These are phyloP conservation scores for Chrysosporium keratinophilum DNA, from an alignment of 2,329 filamentous ascomycete genomes.

Conservation along the genomic window DNA sequence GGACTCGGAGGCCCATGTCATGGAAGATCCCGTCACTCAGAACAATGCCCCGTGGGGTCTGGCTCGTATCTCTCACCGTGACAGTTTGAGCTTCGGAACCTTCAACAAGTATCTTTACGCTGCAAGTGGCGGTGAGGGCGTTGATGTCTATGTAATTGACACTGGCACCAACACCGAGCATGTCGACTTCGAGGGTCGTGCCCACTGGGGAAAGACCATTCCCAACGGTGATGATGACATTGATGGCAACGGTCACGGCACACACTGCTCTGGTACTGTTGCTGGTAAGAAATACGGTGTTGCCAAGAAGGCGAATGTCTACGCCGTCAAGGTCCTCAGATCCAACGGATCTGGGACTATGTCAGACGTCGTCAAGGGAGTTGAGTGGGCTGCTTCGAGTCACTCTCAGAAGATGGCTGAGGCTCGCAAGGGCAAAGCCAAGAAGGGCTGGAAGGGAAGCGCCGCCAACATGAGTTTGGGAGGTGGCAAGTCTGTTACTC, in stretches of 20 bases:
- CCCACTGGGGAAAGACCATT: constrained; percentile 94
- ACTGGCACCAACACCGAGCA: constrained; percentile 90
- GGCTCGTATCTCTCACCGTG: constrained; percentile 91
- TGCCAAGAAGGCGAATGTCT: constrained; percentile 94
- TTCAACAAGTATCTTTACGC: constrained; percentile 99
- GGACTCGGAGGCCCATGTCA: constrained; percentile 82
- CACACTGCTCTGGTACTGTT: constrained; percentile 96
- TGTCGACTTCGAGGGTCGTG: constrained; percentile 94
- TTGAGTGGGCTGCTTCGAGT: constrained; percentile 79
- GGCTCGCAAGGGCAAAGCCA: constrained; percentile 77
- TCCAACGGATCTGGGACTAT: constrained; percentile 97
- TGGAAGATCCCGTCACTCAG: constrained; percentile 57
- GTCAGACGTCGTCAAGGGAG: constrained; percentile 97
- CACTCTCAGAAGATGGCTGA: constrained; percentile 65
- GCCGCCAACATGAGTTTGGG: constrained; percentile 99
- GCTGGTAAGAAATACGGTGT: constrained; percentile 99
- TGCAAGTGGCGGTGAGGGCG: constrained; percentile 82
- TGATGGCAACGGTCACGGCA: constrained; percentile 97
- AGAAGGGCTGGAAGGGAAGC: constrained; percentile 95
- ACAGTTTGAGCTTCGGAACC: constrained; percentile 73
- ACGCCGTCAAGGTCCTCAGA: constrained; percentile 94
- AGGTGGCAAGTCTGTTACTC: constrained; percentile 86
- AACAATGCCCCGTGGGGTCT: constrained; percentile 97
- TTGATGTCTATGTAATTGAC: constrained; percentile 97
- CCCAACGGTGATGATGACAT: constrained; percentile 71